A percentile compares a stretch with the other conserved stretches of the same genome.
Evolutionary conservation across 169 alveolate genomes (phyloP).

Genomic region (Eimeria necatrix): DNA sequence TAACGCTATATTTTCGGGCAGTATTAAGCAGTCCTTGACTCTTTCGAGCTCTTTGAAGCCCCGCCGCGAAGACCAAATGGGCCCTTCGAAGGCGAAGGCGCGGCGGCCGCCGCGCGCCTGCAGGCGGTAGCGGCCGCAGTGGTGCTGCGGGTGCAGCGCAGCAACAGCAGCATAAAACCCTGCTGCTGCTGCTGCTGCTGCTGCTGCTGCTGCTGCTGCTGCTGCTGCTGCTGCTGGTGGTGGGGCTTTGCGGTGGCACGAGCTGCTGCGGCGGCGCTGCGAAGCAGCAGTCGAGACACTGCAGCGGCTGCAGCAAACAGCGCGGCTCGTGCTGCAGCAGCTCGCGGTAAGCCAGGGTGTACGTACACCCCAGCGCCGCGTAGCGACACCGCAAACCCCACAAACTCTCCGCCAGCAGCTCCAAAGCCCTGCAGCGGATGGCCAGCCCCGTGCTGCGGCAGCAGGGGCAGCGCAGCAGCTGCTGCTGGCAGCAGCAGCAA

Average conservation of each 20-base stretch:
- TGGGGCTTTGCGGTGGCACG: background rate
- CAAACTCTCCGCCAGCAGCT: constrained; percentile 35
- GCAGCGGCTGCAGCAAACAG: constrained; percentile 5
- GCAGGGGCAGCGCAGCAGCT: constrained; percentile 39
- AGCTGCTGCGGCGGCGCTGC: constrained; percentile 32
- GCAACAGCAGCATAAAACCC: constrained; percentile 15
- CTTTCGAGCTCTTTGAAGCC: constrained; percentile 74
- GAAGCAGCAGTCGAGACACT: constrained; percentile 55
- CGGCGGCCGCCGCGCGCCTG: constrained; percentile 62
- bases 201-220: background rate
- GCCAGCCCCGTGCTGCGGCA: constrained; percentile 30
- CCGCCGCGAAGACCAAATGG: constrained; percentile 65
- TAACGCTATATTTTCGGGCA: constrained; percentile 79
- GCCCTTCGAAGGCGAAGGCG: constrained; percentile 57
- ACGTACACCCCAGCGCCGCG: constrained; percentile 42
- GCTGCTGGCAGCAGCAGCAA: constrained; percentile 47
- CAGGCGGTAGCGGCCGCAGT: constrained; percentile 62
- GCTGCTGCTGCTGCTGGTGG: background rate
- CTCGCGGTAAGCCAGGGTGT: constrained; percentile 13
- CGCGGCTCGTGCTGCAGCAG: constrained; percentile 23
- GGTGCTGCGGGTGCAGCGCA: constrained; percentile 68
- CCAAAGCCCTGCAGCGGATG: constrained; percentile 76
- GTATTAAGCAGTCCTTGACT: constrained; percentile 66
- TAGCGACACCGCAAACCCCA: constrained; percentile 64
- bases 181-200: background rate